Evolutionary conservation across 345 rosid genomes (phyloP).

Genomic region (Citrus unshiu): DNA sequence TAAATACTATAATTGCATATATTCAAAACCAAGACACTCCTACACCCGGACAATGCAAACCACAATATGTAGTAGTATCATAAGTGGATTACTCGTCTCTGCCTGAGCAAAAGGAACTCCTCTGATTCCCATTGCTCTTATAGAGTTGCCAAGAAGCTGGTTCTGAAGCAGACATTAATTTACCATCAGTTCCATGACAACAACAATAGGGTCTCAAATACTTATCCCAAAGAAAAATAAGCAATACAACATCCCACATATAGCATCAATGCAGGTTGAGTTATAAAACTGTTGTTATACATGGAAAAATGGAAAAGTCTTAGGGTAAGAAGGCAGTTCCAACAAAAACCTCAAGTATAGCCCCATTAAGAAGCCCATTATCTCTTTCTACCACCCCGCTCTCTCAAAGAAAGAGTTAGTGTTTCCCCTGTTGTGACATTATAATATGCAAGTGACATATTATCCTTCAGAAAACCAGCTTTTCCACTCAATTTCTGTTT

Average conservation of each 20-base stretch:
- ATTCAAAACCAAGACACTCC: not conserved
- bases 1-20: not conserved
- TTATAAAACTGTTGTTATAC: not conserved
- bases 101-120: conserved; percentile 9
- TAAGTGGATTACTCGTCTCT: conserved; percentile 2
- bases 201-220: conserved; percentile 7
- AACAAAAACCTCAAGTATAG: conserved; percentile 14
- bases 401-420: conserved; percentile 48
- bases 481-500: conserved; percentile 66
- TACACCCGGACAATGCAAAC: not conserved
- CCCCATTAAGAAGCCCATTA: conserved; percentile 14
- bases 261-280: not conserved
- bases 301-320: not conserved
- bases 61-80: not conserved
- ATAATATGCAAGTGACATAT: conserved; percentile 51
- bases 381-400: conserved; percentile 69
- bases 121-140: not conserved
- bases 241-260: conserved; percentile 14
- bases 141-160: conserved; percentile 20
- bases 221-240: not conserved
- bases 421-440: conserved; percentile 44
- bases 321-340: not conserved
- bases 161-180: conserved; percentile 24
- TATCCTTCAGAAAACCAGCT: conserved; percentile 64
- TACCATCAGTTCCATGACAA: conserved; percentile 20